Base-by-base conservation (phyloP, 768 basidiomycete species). In the Leccinum imitatum region DNA sequence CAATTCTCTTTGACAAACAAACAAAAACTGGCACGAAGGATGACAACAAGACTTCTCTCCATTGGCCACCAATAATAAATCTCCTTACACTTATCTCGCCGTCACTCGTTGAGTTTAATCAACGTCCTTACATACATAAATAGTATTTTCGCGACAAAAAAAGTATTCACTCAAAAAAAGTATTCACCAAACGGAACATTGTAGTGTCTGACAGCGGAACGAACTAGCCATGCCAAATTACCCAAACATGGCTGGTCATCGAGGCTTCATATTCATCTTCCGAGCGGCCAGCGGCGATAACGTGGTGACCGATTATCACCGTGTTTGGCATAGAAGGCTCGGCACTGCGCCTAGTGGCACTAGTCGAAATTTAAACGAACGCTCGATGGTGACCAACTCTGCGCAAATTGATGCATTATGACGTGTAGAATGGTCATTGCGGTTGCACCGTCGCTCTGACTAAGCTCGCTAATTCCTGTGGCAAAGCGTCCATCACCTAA, bases 171-270 rank as follows among this genome's bases (percentile, higher is more conserved):
- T 4, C 31, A 31, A 31, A 25, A 33, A 33, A 33, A 33, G 33
- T 33, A 35, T 13, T 33, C 33, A 35, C 13, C 33, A 13, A 35
- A 35, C 33, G 33, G 33, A 35, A 35, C 33, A 35, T 35, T 35
- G 33, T 13, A 35, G 53, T 80, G 73, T 79, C 64, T 72, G 86
- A 85, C 86, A 87, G 77, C 84, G 78, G 86, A 88, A 88, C 86
- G 86, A 88, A 77, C 86, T 82, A 69, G 75, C 69, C 77, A 66
- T 54, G 68, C 60, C 50, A 21, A 53, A 51, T 21, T 35, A 25
- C 56, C 51, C 35, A 48, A 35, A 68, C 75, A 65, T 70, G 76
- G 72, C 69, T 58, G 78, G 84, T 82, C 87, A 86, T 80, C 74
- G 65, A 70, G 62, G 82, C 80, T 87, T 85, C 86, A 76, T 64